Percentiles rank a stretch among this genome's conserved stretches.
Conservation (phyloP, 768 basidiomycete species). For the Russula vinacea region DNA sequence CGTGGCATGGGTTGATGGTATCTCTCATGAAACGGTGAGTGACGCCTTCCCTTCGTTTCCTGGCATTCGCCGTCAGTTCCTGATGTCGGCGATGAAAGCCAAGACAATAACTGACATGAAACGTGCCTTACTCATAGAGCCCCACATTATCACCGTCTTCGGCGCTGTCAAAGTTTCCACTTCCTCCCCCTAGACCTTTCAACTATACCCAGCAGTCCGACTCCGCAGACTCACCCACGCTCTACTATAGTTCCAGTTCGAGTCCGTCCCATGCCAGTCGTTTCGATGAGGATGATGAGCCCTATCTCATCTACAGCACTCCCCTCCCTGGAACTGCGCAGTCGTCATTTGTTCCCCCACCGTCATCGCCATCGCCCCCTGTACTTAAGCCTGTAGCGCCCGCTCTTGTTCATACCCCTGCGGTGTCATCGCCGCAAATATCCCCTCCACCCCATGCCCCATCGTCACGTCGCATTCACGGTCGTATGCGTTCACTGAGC, state of each 20-base stretch:
- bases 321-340: conserved; percentile 21
- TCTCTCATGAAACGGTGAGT: conserved; percentile 26
- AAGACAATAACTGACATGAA: conserved; percentile 6
- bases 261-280: conserved; percentile 10
- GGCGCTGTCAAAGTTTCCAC: conserved; percentile 6
- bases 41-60: background rate
- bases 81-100: background rate
- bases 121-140: conserved; percentile 12
- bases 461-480: conserved; percentile 26
- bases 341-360: background rate
- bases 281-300: conserved; percentile 27
- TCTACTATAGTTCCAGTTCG: conserved; percentile 22
- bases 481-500: conserved; percentile 27
- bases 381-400: background rate
- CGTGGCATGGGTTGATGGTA: conserved; percentile 29
- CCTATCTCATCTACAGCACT: conserved; percentile 31
- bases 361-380: conserved; percentile 19
- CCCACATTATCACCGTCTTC: conserved; percentile 21
- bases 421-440: conserved; percentile 18
- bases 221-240: conserved; percentile 20
- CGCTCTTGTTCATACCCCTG: conserved; percentile 20
- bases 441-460: conserved; percentile 25
- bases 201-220: conserved; percentile 22
- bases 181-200: conserved; percentile 3
- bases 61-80: background rate